A percentile compares a stretch with the other conserved stretches of the same genome.
These are phyloP conservation scores for Besnoitia besnoiti DNA, from an alignment of 169 alveolate species.

Conservation along the genomic window DNA sequence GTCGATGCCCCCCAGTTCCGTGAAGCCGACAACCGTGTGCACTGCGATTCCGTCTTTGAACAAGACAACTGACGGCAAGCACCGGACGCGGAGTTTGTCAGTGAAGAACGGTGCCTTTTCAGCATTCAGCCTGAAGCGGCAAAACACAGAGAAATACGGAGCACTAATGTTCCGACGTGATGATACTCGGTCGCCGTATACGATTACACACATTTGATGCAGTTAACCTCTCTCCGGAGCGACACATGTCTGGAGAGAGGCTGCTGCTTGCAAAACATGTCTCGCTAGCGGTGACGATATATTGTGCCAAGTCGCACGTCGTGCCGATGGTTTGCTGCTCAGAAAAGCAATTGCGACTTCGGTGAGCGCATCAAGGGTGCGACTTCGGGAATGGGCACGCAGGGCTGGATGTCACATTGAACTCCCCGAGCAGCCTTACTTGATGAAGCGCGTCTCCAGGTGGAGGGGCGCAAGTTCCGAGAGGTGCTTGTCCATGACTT, in stretches of 20 bases:
- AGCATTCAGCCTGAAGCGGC: conserved; percentile 78
- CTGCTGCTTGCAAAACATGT: no score
- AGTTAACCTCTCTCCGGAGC: no score
- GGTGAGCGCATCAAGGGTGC: no score
- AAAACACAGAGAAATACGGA: not conserved
- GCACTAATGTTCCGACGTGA: not conserved
- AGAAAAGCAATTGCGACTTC: no score
- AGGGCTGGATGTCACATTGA: no score
- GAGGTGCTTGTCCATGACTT: conserved; percentile 85
- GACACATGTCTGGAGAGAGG: no score
- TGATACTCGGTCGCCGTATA: no score
- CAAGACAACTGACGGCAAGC: conserved; percentile 83
- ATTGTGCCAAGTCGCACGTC: no score
- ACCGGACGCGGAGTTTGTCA: conserved; percentile 79
- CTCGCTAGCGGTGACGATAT: no score
- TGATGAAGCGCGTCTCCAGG: conserved; percentile 82
- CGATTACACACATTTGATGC: no score
- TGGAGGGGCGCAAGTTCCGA: conserved; percentile 80
- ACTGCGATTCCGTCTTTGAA: conserved; percentile 86
- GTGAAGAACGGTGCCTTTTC: conserved; percentile 88
- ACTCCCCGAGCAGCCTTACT: conserved; percentile 49
- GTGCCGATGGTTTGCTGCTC: no score
- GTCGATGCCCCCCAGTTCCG: conserved; percentile 82
- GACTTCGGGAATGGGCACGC: no score
- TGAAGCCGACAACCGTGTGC: conserved; percentile 87